Evolutionary conservation across 148 eudicot species (phyloP), one percentile per base, ranked within the genome.

Genomic region (Camellia sinensis): DNA sequence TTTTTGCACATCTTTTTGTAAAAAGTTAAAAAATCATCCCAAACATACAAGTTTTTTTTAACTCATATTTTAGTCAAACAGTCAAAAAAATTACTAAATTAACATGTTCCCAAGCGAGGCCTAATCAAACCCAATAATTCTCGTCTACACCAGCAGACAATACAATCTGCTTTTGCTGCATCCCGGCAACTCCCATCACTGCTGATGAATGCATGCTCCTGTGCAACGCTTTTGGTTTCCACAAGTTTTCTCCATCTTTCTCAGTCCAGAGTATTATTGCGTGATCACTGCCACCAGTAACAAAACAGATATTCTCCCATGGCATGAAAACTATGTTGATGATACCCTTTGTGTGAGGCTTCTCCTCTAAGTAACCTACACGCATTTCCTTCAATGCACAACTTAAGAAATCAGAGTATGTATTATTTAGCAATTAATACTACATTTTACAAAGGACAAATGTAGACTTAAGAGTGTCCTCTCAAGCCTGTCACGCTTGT

Each of bases 141-240:
- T 84, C 88, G 82, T 95, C 98, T 0, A 91, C 92, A 80, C 98
- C 97, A 66, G 78, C 97, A 79, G 98, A 92, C 61, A 95, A 66
- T 74, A 95, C 88, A 82, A 90, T 84, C 79, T 87, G 86, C 82
- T 88, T 93, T 63, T 95, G 91, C 80, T 83, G 91, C 92, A 95
- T 80, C 79, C 98, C 98, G 62, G 96, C 95, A 83, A 95, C 91
- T 80, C 98, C 98, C 98, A 95, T 95, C 63, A 95, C 98, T 67
- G 97, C 97, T 37, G 97, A 91, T 56, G 97, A 87, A 85, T 95
- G 98, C 57, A 80, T 21, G 77, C 74, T 85, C 71, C 93, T 88
- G 81, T 95, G 98, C 84, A 95, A 67, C 67, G 86, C 8, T 84
- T 87, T 91, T 56, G 91, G 92, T 82, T 91, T 93, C 98, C 97